phyloP scores from a whole-genome alignment of 2,329 filamentous ascomycete species.

The Stagonosporopsis tanaceti region DNA sequence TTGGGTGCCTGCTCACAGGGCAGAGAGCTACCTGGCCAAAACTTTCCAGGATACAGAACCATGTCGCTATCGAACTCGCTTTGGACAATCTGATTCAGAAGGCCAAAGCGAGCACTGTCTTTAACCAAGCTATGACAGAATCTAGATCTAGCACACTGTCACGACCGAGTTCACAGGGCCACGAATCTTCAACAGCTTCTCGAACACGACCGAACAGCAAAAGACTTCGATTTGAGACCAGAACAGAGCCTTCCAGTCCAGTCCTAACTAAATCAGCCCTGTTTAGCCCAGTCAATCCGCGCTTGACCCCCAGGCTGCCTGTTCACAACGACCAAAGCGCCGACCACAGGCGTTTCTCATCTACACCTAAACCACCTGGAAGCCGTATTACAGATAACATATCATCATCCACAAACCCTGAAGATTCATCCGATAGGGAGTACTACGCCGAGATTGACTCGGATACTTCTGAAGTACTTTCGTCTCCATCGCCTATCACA shows the following conservation, averaged over 20 bases:
- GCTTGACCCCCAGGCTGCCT: slow-evolving; percentile 18
- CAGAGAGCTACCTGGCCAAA: slow-evolving; percentile 93
- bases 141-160: slow-evolving; percentile 34
- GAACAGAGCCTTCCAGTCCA: slow-evolving; percentile 32
- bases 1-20: slow-evolving; percentile 76
- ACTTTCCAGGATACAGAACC: slow-evolving; percentile 82
- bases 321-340: slow-evolving; percentile 3
- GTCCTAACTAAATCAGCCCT: slow-evolving; percentile 26
- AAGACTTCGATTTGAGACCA: slow-evolving; percentile 29
- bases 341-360: slow-evolving; percentile 1
- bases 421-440: slow-evolving; percentile 44
- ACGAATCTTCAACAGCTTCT: slow-evolving; percentile 23
- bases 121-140: slow-evolving; percentile 68
- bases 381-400: slow-evolving; percentile 27
- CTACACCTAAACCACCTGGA: slow-evolving; percentile 4
- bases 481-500: slow-evolving; percentile 41
- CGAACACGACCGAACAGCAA: slow-evolving; percentile 34
- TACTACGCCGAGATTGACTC: slow-evolving; percentile 42
- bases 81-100: slow-evolving; percentile 77
- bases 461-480: slow-evolving; percentile 43
- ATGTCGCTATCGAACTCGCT: slow-evolving; percentile 87
- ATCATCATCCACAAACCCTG: slow-evolving; percentile 41
- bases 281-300: slow-evolving; percentile 29
- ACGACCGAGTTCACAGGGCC: slow-evolving; percentile 39
- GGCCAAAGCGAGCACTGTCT: slow-evolving; percentile 72